phyloP scores from a whole-genome alignment of 208 protist species.

The Borovskyia barvae region DNA sequence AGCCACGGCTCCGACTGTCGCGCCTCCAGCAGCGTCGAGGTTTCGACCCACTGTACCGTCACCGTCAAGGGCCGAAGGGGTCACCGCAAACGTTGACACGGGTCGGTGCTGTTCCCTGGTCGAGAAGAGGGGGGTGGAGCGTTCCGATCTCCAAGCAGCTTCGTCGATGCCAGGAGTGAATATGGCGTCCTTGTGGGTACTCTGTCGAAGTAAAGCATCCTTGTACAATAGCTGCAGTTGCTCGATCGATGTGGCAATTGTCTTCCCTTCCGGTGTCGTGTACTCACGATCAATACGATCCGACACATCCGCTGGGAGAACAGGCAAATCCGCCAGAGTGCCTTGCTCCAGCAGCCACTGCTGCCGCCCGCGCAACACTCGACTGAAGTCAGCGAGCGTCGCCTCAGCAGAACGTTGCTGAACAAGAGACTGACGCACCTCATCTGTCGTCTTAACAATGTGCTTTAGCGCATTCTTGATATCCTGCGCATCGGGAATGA shows the following conservation, averaged over 20 bases:
- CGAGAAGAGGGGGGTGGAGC: too few species aligned
- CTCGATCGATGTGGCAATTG: conserved; percentile 57
- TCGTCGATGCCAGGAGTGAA: too few species aligned
- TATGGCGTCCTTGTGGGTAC: too few species aligned
- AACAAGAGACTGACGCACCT: conserved; percentile 30
- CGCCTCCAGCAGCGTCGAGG: neutral
- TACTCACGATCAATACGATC: conserved; percentile 59
- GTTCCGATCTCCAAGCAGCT: too few species aligned
- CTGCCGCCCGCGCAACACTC: conserved; percentile 45
- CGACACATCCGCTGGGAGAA: conserved; percentile 30
- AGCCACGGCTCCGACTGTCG: neutral
- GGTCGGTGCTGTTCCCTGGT: too few species aligned
- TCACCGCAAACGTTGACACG: too few species aligned
- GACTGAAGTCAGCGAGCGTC: conserved; percentile 64
- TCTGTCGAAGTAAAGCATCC: too few species aligned
- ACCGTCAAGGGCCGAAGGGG: too few species aligned
- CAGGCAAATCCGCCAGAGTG: conserved; percentile 20
- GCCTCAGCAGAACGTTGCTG: conserved; percentile 41
- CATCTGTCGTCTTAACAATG: conserved; percentile 27
- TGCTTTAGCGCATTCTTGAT: conserved; percentile 31
- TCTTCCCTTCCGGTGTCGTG: conserved; percentile 64
- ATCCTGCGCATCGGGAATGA: conserved; percentile 28
- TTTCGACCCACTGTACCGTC: too few species aligned
- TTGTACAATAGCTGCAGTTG: conserved; percentile 34
- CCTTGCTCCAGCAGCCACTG: conserved; percentile 42